Evolutionary conservation across 805 yeast species (phyloP).

Genomic region (Saccharomyces mikatae): DNA sequence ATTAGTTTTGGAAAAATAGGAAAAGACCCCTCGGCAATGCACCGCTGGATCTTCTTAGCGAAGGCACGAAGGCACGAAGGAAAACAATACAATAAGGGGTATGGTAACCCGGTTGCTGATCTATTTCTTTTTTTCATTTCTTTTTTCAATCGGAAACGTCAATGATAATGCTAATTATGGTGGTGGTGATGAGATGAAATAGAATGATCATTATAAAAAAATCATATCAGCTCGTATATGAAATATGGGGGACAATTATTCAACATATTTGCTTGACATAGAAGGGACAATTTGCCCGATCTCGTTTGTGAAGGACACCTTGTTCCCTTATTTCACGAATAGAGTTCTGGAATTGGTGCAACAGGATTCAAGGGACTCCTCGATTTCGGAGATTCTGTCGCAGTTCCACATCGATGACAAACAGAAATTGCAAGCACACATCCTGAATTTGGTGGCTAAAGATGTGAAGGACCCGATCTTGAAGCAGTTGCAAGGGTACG

Average conservation of each 20-base stretch:
- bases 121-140: neutral
- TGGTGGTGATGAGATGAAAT: neutral
- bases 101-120: neutral
- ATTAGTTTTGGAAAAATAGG: neutral
- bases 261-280: slow-evolving; percentile 54
- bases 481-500: slow-evolving; percentile 72
- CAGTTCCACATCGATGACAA: slow-evolving; percentile 26
- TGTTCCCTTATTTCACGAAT: slow-evolving; percentile 67
- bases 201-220: neutral
- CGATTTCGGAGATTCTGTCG: slow-evolving; percentile 19
- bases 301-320: slow-evolving; percentile 69
- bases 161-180: neutral
- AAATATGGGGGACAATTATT: neutral
- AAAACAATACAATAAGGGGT: neutral
- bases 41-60: neutral
- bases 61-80: neutral
- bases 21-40: neutral
- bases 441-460: slow-evolving; percentile 45
- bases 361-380: slow-evolving; percentile 9
- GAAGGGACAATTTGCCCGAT: slow-evolving; percentile 95
- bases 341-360: slow-evolving; percentile 38
- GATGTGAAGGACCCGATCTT: slow-evolving; percentile 74
- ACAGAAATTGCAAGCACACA: slow-evolving; percentile 37
- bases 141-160: neutral
- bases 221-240: neutral